phyloP scores from a whole-genome alignment of 352 stramenopile species.

The Globisporangium parvum region DNA sequence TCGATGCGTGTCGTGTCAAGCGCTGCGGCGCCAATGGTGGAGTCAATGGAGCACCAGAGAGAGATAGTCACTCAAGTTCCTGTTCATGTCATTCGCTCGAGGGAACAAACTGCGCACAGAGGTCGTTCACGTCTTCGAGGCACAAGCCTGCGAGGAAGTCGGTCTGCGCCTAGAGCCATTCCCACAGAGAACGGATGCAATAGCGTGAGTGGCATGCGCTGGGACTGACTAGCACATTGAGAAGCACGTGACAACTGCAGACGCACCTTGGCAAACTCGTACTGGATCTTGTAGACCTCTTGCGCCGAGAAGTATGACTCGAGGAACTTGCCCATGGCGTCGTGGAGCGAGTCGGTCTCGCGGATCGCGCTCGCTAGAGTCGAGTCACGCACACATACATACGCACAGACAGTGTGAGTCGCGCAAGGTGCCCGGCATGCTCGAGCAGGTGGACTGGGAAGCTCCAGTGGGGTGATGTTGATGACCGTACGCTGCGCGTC shows the following conservation, averaged over 20 bases:
- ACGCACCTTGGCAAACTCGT: conserved; percentile 53
- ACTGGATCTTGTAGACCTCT: conserved; percentile 51
- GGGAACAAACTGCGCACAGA: conserved; percentile 58
- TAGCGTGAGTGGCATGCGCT: neutral
- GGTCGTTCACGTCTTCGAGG: conserved; percentile 64
- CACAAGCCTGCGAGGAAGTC: conserved; percentile 55
- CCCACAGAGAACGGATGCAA: neutral
- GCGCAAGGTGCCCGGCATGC: neutral
- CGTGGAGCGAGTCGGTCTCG: conserved; percentile 30
- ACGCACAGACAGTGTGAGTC: neutral
- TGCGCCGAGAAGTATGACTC: conserved; percentile 51
- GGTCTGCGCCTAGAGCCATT: conserved; percentile 18
- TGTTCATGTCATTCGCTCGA: neutral
- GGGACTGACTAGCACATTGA: neutral
- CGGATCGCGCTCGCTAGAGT: conserved; percentile 23
- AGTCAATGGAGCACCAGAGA: neutral
- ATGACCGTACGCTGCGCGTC: conserved; percentile 8
- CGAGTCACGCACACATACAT: neutral
- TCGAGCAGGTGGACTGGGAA: neutral
- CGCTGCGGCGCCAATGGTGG: no score
- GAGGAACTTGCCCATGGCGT: conserved; percentile 61
- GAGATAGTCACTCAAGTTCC: conserved; percentile 10
- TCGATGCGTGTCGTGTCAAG: neutral
- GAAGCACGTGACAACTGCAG: neutral
- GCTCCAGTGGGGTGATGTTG: neutral